Evolutionary conservation across 148 eudicot genomes (phyloP).

Genomic region (Cornus suecica): DNA sequence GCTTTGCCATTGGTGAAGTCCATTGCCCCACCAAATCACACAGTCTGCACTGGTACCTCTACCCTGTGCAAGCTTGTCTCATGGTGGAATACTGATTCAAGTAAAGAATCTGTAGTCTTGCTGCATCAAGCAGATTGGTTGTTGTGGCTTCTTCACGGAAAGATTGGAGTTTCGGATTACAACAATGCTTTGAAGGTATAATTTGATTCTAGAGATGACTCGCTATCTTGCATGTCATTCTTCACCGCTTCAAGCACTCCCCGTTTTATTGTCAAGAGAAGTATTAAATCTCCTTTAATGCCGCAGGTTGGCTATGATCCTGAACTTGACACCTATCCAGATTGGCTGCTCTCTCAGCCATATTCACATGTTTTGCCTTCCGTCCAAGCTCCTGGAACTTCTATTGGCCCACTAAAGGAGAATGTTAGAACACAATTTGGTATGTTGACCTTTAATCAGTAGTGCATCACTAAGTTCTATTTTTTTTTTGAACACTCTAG

Average conservation of each 20-base stretch:
- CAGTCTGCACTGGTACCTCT: constrained; percentile 89
- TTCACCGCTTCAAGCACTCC: background rate
- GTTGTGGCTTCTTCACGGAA: constrained; percentile 95
- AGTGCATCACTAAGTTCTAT: background rate
- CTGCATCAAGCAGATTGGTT: constrained; percentile 98
- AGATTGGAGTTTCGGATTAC: constrained; percentile 89
- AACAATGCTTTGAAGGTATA: constrained; percentile 91
- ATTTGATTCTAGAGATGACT: background rate
- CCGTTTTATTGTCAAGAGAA: background rate
- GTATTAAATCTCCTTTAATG: background rate
- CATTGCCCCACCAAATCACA: constrained; percentile 87
- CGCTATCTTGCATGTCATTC: background rate
- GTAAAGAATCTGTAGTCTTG: constrained; percentile 61
- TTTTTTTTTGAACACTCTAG: background rate
- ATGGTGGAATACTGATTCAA: constrained; percentile 74
- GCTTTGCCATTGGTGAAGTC: constrained; percentile 77
- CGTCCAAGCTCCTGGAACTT: constrained; percentile 76
- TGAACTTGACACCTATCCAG: constrained; percentile 75
- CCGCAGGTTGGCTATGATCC: constrained; percentile 93
- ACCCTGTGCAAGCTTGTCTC: constrained; percentile 94
- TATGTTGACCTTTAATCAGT: constrained; percentile 21
- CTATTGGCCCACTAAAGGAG: constrained; percentile 59
- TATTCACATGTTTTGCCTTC: constrained; percentile 68
- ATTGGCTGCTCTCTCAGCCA: constrained; percentile 84
- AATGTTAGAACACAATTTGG: constrained; percentile 58